A percentile compares a stretch with the other conserved stretches of the same genome.
Conservation (phyloP, 139 green algal species). For the Chlorella vulgaris region DNA sequence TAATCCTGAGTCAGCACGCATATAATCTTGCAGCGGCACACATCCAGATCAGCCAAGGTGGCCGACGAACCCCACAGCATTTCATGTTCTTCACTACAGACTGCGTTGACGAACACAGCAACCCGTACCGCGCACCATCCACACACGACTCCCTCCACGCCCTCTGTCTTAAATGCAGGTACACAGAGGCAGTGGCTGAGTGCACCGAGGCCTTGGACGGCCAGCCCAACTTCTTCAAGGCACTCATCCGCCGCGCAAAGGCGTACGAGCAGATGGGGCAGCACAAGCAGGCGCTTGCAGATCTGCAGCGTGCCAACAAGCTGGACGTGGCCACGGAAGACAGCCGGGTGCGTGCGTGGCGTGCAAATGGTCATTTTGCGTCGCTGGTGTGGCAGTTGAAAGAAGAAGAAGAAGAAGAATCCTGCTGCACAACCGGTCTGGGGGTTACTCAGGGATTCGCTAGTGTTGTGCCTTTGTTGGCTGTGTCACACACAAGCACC, state of each 20-base stretch:
- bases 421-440: no score
- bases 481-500: no score
- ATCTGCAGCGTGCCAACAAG: constrained; percentile 68
- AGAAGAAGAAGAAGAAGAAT: no score
- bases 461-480: no score
- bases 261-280: constrained; percentile 81
- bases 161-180: constrained; percentile 49
- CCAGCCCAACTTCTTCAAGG: constrained; percentile 64
- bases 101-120: neutral
- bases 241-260: constrained; percentile 67
- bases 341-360: constrained; percentile 34
- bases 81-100: no score
- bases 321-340: constrained; percentile 61
- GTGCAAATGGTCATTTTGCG: no score
- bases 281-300: constrained; percentile 79
- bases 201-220: constrained; percentile 72
- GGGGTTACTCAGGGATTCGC: no score
- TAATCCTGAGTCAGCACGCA: no score
- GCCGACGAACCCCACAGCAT: no score
- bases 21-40: no score
- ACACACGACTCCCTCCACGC: neutral
- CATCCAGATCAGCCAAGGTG: no score
- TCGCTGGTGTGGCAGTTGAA: no score
- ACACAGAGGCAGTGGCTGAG: constrained; percentile 84
- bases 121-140: neutral